Conservation (phyloP, 805 yeast species). For the Ogataea methylovora region DNA sequence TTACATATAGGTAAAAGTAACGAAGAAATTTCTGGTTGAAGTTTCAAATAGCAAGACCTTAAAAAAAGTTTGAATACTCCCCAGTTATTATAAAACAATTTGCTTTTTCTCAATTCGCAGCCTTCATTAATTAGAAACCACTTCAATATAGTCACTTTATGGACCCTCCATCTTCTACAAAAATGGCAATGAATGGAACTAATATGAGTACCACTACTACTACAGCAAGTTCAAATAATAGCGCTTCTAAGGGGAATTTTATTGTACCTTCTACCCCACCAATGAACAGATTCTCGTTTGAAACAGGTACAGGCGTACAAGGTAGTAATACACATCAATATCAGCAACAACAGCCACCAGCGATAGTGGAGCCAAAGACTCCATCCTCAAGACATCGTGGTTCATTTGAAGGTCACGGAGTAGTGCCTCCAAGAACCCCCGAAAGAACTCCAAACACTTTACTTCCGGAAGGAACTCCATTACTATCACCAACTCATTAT, state of each 20-base stretch:
- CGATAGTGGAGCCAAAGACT: too few relatives aligned
- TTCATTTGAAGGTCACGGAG: neutral
- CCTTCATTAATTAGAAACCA: too few relatives aligned
- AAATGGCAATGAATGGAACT: too few relatives aligned
- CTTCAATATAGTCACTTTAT: too few relatives aligned
- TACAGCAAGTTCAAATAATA: neutral
- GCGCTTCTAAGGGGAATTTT: neutral
- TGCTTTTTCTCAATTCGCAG: too few relatives aligned
- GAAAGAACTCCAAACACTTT: constrained; percentile 21
- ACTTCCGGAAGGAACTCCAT: constrained; percentile 23
- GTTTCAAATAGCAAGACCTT: too few relatives aligned
- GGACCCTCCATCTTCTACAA: too few relatives aligned
- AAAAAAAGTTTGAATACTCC: too few relatives aligned
- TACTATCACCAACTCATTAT: constrained; percentile 24
- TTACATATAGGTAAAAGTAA: too few relatives aligned
- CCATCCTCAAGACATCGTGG: neutral
- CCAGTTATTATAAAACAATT: too few relatives aligned
- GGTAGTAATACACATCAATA: neutral
- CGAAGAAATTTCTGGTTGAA: too few relatives aligned
- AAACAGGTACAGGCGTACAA: neutral
- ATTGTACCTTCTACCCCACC: constrained; percentile 1
- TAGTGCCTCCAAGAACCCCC: constrained; percentile 21
- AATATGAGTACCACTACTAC: neutral
- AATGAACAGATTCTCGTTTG: neutral
- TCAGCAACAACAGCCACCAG: neutral